These are phyloP conservation scores for Fusarium buxicola DNA, from an alignment of 2,329 filamentous ascomycete species.

Conservation along the genomic window DNA sequence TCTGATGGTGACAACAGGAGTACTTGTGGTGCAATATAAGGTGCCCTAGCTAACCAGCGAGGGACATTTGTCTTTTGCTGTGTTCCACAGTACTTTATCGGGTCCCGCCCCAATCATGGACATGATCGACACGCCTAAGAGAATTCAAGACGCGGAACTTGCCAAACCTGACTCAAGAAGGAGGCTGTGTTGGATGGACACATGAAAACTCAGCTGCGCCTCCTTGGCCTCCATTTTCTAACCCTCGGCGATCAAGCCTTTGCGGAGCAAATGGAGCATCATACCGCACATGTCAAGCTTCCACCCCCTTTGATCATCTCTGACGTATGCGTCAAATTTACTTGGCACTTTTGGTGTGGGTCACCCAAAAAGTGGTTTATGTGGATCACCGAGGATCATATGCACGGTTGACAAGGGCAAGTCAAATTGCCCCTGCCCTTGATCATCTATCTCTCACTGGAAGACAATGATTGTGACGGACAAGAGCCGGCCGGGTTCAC, in stretches of 20 bases:
- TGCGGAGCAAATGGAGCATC: background rate
- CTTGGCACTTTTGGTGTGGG: background rate
- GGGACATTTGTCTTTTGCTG: too few relatives aligned
- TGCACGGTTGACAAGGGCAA: background rate
- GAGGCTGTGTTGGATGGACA: conserved; percentile 7
- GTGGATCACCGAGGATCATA: background rate
- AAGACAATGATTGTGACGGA: background rate
- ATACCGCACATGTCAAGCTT: conserved; percentile 7
- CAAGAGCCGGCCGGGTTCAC: background rate
- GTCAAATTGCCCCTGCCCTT: background rate
- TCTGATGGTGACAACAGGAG: too few relatives aligned
- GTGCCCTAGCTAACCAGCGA: too few relatives aligned
- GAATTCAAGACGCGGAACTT: background rate
- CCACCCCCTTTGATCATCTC: background rate
- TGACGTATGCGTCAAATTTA: conserved; percentile 17
- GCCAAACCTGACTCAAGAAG: background rate
- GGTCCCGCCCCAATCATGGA: background rate
- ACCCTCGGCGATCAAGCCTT: background rate
- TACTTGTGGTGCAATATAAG: too few relatives aligned
- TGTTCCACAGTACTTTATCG: background rate
- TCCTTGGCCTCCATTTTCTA: background rate
- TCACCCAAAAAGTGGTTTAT: background rate
- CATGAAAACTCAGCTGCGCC: conserved; percentile 7
- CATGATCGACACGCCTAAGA: background rate
- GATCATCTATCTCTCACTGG: background rate